A percentile compares a stretch with the other conserved stretches of the same genome.
Conservation (phyloP, 805 yeast genomes). For the Yarrowia deformans region DNA sequence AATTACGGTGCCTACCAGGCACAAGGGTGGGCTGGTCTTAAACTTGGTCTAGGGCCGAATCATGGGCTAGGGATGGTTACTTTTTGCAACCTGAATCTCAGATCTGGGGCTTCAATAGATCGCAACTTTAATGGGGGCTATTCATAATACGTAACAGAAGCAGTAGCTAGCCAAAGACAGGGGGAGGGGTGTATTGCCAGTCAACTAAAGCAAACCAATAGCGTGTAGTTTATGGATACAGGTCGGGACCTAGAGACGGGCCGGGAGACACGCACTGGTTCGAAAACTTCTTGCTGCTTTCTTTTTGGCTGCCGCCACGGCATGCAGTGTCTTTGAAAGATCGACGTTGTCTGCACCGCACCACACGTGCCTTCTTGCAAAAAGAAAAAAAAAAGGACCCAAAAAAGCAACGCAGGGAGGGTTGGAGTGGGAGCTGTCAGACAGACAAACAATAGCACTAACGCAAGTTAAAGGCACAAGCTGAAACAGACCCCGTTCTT, state of each 20-base stretch:
- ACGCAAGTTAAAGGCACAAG: not conserved
- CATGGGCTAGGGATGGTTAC: not conserved
- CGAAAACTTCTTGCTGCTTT: not conserved
- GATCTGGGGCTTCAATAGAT: slow-evolving; percentile 32
- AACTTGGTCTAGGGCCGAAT: not conserved
- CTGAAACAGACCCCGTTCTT: not conserved
- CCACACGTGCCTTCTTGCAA: slow-evolving; percentile 23
- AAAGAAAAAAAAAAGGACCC: not conserved
- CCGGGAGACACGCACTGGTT: not conserved
- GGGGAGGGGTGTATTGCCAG: no score
- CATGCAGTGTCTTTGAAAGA: slow-evolving; percentile 32
- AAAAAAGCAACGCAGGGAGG: slow-evolving; percentile 1
- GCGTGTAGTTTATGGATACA: not conserved
- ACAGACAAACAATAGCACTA: not conserved
- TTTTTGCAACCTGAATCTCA: not conserved
- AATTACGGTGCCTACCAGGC: no score
- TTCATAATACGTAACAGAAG: no score
- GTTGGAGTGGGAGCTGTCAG: not conserved
- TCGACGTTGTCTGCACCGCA: slow-evolving; percentile 14
- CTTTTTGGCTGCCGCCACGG: slow-evolving; percentile 19
- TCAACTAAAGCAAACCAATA: not conserved
- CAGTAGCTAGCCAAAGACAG: no score
- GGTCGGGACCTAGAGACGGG: not conserved
- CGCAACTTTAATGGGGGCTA: not conserved
- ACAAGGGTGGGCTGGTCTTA: slow-evolving; percentile 7